Conservation (phyloP, 202 grass and related monocot species). For the Schoenoplectus triqueter region DNA sequence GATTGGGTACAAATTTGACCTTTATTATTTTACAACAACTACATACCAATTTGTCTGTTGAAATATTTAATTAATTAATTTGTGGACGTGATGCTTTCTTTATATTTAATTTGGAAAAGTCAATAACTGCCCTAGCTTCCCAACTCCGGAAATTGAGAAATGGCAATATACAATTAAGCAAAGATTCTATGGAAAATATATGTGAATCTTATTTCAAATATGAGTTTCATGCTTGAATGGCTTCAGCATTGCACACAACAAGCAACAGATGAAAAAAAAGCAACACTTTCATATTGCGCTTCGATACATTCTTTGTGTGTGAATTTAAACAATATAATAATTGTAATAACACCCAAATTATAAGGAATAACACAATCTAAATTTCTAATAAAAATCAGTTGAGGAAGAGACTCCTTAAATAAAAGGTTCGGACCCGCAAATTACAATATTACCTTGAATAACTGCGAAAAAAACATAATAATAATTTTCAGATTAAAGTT, state of each 20-base stretch:
- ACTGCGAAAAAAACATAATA: neutral
- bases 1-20: neutral
- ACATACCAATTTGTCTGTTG: neutral
- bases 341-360: too few relatives aligned
- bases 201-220: conserved; percentile 16
- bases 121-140: neutral
- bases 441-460: too few relatives aligned
- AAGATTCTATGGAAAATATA: neutral
- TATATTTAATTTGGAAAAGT: neutral
- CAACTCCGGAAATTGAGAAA: neutral
- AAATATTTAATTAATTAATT: neutral
- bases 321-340: neutral
- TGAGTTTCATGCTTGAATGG: neutral
- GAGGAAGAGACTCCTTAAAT: too few relatives aligned
- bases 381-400: too few relatives aligned
- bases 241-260: neutral
- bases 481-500: neutral
- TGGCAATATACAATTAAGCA: neutral
- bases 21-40: neutral
- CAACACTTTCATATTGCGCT: neutral
- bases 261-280: neutral
- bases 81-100: neutral
- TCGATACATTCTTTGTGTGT: neutral
- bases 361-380: too few relatives aligned
- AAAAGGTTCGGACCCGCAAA: too few relatives aligned